Base-by-base conservation (phyloP, 305 asterid species). In the Fraxinus greggii region DNA sequence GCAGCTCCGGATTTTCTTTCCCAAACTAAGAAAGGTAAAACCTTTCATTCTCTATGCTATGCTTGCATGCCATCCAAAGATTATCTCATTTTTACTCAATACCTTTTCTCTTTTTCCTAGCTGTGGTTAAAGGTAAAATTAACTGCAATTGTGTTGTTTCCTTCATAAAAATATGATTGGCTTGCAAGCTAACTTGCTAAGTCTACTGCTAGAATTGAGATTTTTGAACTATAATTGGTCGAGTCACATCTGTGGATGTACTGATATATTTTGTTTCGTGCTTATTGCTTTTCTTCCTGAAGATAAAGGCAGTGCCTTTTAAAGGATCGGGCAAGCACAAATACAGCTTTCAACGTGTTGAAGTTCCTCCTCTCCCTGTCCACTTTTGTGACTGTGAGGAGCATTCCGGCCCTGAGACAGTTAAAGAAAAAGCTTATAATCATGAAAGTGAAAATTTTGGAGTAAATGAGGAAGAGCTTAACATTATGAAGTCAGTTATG, bases 271-370 rank as follows among this genome's bases (percentile, higher is more conserved):
- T 33, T 31, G 77, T 85, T 76, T 31, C 51, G 17, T 86, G 56
- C 23, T 67, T 78, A 82, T 80, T 77, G 54, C 10, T 92, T 85
- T 70, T 70, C 23, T 69, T 61, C 81, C 15, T 82, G 85, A 84
- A 95, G 99, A 84, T 95, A 77, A 95, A 90, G 86, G 81, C 92
- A 63, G 45, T 95, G 77, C 97, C 98, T 74, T 81, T 91, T 32
- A 94, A 89, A 84, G 99, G 99, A 80, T 81, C 95, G 0, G 98
- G 99, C 76, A 95, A 89, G 89, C 99, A 95, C 90, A 95, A 95
- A 85, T 95, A 95, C 90, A 95, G 98, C 86, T 95, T 95, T 86
- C 99, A 94, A 86, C 97, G 97, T 19, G 85, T 94, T 85, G 92
- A 90, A 79, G 88, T 89, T 87, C 97, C 97, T 78, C 83, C 93